Evolutionary conservation across 768 basidiomycete species (phyloP).

Genomic region (Tephrocybe sp.): DNA sequence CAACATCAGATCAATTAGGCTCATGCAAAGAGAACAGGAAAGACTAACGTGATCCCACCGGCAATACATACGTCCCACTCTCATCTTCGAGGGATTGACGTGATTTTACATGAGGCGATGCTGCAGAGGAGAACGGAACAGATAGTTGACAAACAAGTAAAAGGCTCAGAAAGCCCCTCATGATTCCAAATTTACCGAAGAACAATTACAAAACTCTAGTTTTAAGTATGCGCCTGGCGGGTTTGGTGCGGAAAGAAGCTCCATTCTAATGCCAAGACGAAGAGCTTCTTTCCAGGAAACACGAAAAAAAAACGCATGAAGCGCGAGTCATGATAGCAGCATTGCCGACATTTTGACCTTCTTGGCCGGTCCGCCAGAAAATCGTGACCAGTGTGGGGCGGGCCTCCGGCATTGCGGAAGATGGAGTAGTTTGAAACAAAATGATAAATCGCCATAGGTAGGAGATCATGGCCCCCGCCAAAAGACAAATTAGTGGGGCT

Average conservation of each 20-base stretch:
- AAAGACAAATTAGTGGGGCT: too few relatives aligned
- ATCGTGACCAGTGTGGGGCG: slow-evolving; percentile 1
- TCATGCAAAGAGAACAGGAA: background rate
- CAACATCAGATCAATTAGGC: background rate
- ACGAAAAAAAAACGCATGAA: slow-evolving; percentile 9
- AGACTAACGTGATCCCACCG: slow-evolving; percentile 21
- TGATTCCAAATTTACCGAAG: background rate
- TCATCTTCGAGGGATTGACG: slow-evolving; percentile 23
- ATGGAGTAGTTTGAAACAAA: background rate
- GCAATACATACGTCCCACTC: slow-evolving; percentile 22
- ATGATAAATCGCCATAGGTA: background rate
- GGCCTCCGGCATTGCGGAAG: background rate
- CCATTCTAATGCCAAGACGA: background rate
- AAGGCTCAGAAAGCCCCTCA: slow-evolving; percentile 15
- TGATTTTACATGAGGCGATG: too few relatives aligned
- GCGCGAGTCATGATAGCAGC: slow-evolving; percentile 15
- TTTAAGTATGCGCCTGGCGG: slow-evolving; percentile 12
- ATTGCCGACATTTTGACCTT: slow-evolving; percentile 3
- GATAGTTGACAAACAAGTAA: slow-evolving; percentile 10
- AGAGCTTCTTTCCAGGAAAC: slow-evolving; percentile 4
- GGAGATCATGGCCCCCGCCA: too few relatives aligned
- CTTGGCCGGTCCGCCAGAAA: slow-evolving; percentile 10
- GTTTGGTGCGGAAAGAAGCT: slow-evolving; percentile 18
- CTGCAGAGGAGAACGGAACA: background rate
- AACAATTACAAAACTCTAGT: background rate